phyloP scores from a whole-genome alignment of 495 filamentous ascomycete species.

The Annulohypoxylon nitens region DNA sequence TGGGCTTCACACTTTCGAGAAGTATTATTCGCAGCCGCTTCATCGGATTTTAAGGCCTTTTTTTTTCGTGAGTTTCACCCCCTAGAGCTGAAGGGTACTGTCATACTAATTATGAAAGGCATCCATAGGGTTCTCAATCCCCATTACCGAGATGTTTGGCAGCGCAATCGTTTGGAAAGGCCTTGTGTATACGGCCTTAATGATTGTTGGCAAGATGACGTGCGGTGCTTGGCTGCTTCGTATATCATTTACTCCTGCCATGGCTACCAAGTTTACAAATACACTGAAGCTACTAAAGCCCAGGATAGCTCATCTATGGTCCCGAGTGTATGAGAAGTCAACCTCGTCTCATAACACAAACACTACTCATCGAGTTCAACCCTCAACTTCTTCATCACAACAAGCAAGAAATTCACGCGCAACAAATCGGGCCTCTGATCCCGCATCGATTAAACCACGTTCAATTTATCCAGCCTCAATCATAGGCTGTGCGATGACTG shows the following conservation, averaged over 20 bases:
- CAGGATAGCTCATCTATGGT: background rate
- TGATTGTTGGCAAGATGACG: constrained; percentile 72
- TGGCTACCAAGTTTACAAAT: background rate
- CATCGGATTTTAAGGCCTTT: constrained; percentile 73
- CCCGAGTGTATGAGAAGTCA: background rate
- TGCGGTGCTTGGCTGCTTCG: constrained; percentile 76
- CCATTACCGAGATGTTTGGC: constrained; percentile 76
- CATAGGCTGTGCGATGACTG: constrained; percentile 74
- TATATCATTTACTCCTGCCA: background rate
- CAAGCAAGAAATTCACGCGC: background rate
- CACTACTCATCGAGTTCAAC: background rate
- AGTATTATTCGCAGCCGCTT: constrained; percentile 67
- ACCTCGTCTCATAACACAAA: background rate
- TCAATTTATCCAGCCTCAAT: constrained; percentile 72
- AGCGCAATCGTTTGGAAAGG: constrained; percentile 77
- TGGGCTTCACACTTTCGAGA: constrained; percentile 63
- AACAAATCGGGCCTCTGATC: background rate
- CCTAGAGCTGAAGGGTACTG: background rate
- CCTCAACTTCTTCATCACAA: background rate
- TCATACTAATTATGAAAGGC: constrained; percentile 30
- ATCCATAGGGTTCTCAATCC: constrained; percentile 84
- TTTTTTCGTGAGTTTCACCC: constrained; percentile 69
- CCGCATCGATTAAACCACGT: constrained; percentile 57
- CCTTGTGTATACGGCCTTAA: constrained; percentile 76
- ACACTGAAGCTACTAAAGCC: background rate